These are phyloP conservation scores for Fusarium tupiense DNA, from an alignment of 2,329 filamentous ascomycete species.

Conservation along the genomic window DNA sequence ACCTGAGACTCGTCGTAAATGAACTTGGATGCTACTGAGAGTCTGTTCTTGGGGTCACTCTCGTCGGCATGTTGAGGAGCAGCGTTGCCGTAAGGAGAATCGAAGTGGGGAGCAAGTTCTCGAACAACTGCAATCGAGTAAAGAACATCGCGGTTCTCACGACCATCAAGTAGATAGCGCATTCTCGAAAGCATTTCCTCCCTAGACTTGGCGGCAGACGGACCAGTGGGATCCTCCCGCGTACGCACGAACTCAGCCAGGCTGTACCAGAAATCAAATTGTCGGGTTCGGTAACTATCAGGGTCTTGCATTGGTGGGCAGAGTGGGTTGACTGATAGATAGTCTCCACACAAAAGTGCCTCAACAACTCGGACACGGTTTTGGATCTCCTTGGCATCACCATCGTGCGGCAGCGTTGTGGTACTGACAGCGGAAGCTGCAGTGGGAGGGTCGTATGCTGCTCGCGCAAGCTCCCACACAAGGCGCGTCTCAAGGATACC, in stretches of 20 bases:
- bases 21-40: conserved; percentile 76
- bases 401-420: conserved; percentile 58
- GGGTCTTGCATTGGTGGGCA: conserved; percentile 59
- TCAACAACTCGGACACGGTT: conserved; percentile 81
- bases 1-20: conserved; percentile 71
- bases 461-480: conserved; percentile 68
- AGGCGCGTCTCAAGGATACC: conserved; percentile 66
- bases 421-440: conserved; percentile 45
- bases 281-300: conserved; percentile 66
- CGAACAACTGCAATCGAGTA: conserved; percentile 88
- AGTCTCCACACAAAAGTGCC: conserved; percentile 77
- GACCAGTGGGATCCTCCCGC: conserved; percentile 65
- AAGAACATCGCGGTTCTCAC: conserved; percentile 89
- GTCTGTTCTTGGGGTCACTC: conserved; percentile 71
- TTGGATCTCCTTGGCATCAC: conserved; percentile 70
- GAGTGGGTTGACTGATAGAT: conserved; percentile 67
- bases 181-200: conserved; percentile 73
- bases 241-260: conserved; percentile 72
- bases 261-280: conserved; percentile 84
- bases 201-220: conserved; percentile 59
- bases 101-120: conserved; percentile 74
- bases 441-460: conserved; percentile 55
- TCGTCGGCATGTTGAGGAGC: conserved; percentile 71
- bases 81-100: conserved; percentile 65
- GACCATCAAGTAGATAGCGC: conserved; percentile 77